These are phyloP conservation scores for Austroboletus niveus DNA, from an alignment of 1,284 basidiomycete species.

Conservation along the genomic window DNA sequence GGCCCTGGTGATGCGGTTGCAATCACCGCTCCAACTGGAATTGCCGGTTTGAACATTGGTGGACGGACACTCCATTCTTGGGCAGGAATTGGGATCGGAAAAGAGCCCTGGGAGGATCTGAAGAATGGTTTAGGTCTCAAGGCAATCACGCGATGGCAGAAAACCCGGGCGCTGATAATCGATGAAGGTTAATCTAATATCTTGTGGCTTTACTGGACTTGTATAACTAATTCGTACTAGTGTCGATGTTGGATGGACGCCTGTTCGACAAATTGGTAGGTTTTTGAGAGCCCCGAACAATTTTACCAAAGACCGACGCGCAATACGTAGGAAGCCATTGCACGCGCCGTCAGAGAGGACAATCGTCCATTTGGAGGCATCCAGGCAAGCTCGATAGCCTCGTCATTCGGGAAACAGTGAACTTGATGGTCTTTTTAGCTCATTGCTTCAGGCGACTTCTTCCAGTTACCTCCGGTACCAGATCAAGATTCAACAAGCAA, in stretches of 20 bases:
- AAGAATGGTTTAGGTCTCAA: conserved; percentile 46
- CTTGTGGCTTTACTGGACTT: background rate
- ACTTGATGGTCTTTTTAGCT: conserved; percentile 42
- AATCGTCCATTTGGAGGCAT: conserved; percentile 69
- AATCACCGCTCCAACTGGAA: conserved; percentile 78
- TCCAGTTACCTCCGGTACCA: conserved; percentile 76
- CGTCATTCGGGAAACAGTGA: background rate
- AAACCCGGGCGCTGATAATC: conserved; percentile 57
- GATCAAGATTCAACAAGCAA: conserved; percentile 33
- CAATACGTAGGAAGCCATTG: conserved; percentile 41
- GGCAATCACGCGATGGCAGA: conserved; percentile 48
- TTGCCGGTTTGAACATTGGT: conserved; percentile 79
- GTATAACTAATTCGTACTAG: conserved; percentile 26
- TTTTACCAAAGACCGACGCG: background rate
- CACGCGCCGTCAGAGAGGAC: conserved; percentile 46
- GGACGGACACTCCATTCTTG: conserved; percentile 79
- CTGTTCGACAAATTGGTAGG: conserved; percentile 68
- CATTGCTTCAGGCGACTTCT: conserved; percentile 78
- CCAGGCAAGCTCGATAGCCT: conserved; percentile 41
- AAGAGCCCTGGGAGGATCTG: conserved; percentile 49
- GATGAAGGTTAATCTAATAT: conserved; percentile 57
- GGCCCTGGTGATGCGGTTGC: conserved; percentile 57
- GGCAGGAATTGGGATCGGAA: conserved; percentile 67
- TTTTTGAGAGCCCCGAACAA: background rate
- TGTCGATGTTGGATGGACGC: conserved; percentile 58